These are phyloP conservation scores for Mycena galopus DNA, from an alignment of 768 basidiomycete species.

Conservation along the genomic window DNA sequence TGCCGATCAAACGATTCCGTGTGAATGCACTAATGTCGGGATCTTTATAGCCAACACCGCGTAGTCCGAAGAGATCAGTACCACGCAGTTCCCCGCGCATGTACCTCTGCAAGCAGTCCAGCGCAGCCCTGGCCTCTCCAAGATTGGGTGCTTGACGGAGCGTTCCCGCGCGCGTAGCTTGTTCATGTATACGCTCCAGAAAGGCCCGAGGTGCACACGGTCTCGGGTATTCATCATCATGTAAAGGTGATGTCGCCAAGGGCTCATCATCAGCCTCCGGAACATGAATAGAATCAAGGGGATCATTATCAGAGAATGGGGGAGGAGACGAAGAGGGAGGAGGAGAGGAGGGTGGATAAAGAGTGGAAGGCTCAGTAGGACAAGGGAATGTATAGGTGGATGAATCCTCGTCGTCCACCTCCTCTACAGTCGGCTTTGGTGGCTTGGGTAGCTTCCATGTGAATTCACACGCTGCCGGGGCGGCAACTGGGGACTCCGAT, in stretches of 20 bases:
- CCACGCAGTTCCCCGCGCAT: slow-evolving; percentile 17
- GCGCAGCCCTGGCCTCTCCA: not conserved
- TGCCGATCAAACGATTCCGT: slow-evolving; percentile 9
- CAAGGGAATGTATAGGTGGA: slow-evolving; percentile 4
- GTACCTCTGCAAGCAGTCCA: not conserved
- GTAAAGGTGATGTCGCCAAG: slow-evolving; percentile 11
- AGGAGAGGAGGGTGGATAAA: not conserved
- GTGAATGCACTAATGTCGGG: slow-evolving; percentile 13
- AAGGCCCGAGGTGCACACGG: not conserved
- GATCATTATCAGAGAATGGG: not conserved
- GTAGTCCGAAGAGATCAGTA: not conserved
- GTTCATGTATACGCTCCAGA: slow-evolving; percentile 4
- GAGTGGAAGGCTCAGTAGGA: not conserved
- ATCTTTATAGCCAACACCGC: slow-evolving; percentile 32
- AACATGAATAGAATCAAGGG: slow-evolving; percentile 7
- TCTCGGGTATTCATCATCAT: slow-evolving; percentile 9
- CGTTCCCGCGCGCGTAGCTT: not conserved
- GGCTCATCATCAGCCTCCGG: slow-evolving; percentile 15
- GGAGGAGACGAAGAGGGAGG: not conserved
- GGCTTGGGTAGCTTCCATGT: slow-evolving; percentile 15
- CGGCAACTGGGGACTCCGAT: not conserved
- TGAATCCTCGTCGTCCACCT: not conserved
- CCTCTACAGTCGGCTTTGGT: not conserved
- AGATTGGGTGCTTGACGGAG: slow-evolving; percentile 8
- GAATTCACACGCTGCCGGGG: slow-evolving; percentile 13